A percentile compares a stretch with the other conserved stretches of the same genome.
phyloP scores from a whole-genome alignment of 2,329 filamentous ascomycete species.

The Colletotrichum sp. region DNA sequence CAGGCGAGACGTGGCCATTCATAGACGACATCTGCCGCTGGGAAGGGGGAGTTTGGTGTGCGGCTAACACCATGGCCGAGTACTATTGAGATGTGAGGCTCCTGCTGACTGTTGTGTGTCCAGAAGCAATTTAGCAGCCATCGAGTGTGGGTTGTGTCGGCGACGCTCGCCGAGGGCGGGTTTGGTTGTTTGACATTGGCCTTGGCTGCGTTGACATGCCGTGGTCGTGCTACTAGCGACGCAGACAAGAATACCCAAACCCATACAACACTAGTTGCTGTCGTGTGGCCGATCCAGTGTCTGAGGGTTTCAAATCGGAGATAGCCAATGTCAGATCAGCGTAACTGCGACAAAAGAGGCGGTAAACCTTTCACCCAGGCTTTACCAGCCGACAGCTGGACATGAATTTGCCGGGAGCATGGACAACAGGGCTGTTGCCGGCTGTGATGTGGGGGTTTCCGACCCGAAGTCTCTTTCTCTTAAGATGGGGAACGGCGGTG shows the following conservation, averaged over 20 bases:
- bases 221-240: neutral
- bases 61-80: neutral
- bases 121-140: neutral
- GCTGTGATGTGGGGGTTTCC: slow-evolving; percentile 9
- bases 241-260: neutral
- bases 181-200: neutral
- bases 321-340: slow-evolving; percentile 5
- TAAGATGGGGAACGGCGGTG: neutral
- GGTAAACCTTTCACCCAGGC: neutral
- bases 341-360: neutral
- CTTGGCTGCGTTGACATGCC: neutral
- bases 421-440: neutral
- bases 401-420: neutral
- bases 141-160: neutral
- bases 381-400: neutral
- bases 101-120: neutral
- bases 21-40: neutral
- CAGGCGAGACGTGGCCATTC: neutral
- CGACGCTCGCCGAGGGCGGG: neutral
- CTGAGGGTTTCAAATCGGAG: slow-evolving; percentile 3
- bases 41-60: neutral
- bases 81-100: neutral
- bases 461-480: neutral
- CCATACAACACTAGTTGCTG: neutral
- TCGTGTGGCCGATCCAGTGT: neutral